Evolutionary conservation across 495 filamentous ascomycete genomes (phyloP), one percentile per base, ranked within the genome.

Genomic region (Apodospora peruviana): DNA sequence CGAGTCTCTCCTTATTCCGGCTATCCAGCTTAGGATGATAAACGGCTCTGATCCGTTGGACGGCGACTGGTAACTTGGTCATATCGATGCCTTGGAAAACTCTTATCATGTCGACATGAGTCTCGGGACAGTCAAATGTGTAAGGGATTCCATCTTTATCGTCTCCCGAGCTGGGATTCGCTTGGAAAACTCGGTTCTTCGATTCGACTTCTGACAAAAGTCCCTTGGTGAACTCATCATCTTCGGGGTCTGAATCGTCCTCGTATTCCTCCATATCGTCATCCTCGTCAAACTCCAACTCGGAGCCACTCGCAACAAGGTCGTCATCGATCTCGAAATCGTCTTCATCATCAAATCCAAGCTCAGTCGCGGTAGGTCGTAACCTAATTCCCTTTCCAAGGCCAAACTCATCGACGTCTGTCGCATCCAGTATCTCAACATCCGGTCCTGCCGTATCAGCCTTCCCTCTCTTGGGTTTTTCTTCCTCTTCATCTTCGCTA

Each of bases 301-400:
- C 82, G 11, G 83, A 84, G 25, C 74, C 84, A 47, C 76, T 84
- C 1, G 81, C 81, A 40, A 96, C 77, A 1, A 96, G 76, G 43
- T 95, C 84, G 47, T 93, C 87, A 49, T 96, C 91, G 46, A 96
- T 84, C 8, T 88, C 47, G 55, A 96, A 96, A 50, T 95, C 87
- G 59, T 96, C 91, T 61, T 96, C 91, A 54, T 95, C 91, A 52
- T 95, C 89, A 24, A 90, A 82, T 22, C 75, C 69, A 20, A 81
- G 59, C 51, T 80, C 74, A 12, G 67, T 64, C 19, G 62, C 73
- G 5, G 60, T 71, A 20, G 62, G 72, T 48, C 61, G 64, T 27
- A 63, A 71, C 59, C 65, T 73, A 43, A 81, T 75, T 22, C 79
- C 79, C 20, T 64, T 57, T 11, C 80, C 79, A 11, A 84, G 61